Evolutionary conservation across 2,329 filamentous ascomycete genomes (phyloP).

Genomic region (Xylariaceae sp.): DNA sequence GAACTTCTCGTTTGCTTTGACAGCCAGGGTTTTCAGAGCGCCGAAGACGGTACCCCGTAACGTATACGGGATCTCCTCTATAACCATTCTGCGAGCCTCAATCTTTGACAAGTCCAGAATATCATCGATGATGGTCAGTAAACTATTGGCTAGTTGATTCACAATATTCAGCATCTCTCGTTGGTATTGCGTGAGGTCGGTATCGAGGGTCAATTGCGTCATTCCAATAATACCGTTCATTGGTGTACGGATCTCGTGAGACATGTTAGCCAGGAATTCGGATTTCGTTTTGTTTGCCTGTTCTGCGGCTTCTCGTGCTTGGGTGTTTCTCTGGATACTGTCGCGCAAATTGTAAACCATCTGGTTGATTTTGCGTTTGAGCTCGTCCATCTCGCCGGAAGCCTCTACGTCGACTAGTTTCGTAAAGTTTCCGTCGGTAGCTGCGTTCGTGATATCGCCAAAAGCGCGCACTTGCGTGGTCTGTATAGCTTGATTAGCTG

Average conservation of each 20-base stretch:
- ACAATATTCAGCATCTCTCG: conserved; percentile 99
- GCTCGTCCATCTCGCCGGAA: conserved; percentile 97
- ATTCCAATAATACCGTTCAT: conserved; percentile 99
- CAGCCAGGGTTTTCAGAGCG: conserved; percentile 93
- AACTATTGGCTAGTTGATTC: conserved; percentile 92
- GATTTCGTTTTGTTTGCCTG: conserved; percentile 98
- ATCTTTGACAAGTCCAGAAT: conserved; percentile 80
- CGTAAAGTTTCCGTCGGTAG: conserved; percentile 95
- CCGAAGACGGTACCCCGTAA: conserved; percentile 95
- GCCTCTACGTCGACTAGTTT: conserved; percentile 97
- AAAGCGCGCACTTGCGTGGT: conserved; percentile 98
- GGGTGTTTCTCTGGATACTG: conserved; percentile 95
- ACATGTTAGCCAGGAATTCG: conserved; percentile 98
- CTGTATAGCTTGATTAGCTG: conserved; percentile 52
- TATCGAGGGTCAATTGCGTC: conserved; percentile 95
- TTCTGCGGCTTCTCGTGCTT: conserved; percentile 93
- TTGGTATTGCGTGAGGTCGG: conserved; percentile 91
- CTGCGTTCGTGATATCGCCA: conserved; percentile 97
- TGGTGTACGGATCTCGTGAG: conserved; percentile 94
- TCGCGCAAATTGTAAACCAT: conserved; percentile 97
- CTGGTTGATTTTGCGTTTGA: conserved; percentile 99
- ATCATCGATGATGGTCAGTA: conserved; percentile 95
- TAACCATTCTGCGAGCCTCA: conserved; percentile 96
- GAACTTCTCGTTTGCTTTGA: conserved; percentile 96
- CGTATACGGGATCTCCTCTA: conserved; percentile 97